Evolutionary conservation across 352 stramenopile species (phyloP).

Genomic region (Pythium periplocum): DNA sequence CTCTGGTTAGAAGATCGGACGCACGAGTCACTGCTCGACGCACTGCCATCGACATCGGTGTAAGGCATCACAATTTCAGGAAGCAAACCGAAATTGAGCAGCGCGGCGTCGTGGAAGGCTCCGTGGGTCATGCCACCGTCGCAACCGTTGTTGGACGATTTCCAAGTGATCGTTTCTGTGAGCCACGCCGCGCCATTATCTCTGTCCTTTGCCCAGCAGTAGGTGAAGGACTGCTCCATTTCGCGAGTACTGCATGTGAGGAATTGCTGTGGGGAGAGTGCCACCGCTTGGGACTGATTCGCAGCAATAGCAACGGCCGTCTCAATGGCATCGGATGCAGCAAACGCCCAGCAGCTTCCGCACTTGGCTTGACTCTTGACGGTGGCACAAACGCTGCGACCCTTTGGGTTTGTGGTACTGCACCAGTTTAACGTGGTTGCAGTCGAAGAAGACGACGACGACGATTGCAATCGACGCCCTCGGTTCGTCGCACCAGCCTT

Average conservation of each 20-base stretch:
- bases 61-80: slow-evolving; percentile 74
- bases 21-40: slow-evolving; percentile 21
- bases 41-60: slow-evolving; percentile 29
- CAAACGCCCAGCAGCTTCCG: slow-evolving; percentile 80
- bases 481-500: slow-evolving; percentile 17
- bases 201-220: slow-evolving; percentile 58
- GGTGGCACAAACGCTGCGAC: slow-evolving; percentile 56
- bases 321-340: slow-evolving; percentile 70
- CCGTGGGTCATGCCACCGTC: slow-evolving; percentile 80
- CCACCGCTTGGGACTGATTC: slow-evolving; percentile 47
- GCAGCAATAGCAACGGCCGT: slow-evolving; percentile 64
- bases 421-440: slow-evolving; percentile 63
- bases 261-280: slow-evolving; percentile 76
- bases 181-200: slow-evolving; percentile 52
- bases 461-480: slow-evolving; percentile 20
- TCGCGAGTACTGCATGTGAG: slow-evolving; percentile 59
- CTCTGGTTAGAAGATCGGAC: slow-evolving; percentile 45
- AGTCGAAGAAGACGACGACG: slow-evolving; percentile 18
- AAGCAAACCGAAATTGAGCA: slow-evolving; percentile 54
- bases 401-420: slow-evolving; percentile 53
- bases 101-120: slow-evolving; percentile 65
- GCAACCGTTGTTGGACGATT: slow-evolving; percentile 71
- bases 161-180: slow-evolving; percentile 59
- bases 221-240: slow-evolving; percentile 66
- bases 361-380: slow-evolving; percentile 83